phyloP scores from a whole-genome alignment of 768 basidiomycete species.

The Crucibulum laeve region DNA sequence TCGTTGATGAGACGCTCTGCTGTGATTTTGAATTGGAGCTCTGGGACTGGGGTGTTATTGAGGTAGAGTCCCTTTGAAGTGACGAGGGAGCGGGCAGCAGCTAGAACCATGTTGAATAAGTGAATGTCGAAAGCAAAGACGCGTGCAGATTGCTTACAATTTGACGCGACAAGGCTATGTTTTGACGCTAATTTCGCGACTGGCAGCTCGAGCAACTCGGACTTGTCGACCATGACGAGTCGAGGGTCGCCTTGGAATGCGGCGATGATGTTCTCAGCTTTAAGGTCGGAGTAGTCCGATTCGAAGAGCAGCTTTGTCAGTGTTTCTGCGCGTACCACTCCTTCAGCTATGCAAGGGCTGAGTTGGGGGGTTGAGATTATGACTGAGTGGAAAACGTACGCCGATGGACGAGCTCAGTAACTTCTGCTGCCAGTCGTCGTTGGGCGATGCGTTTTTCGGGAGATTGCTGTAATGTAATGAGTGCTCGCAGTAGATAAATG shows the following conservation, averaged over 20 bases:
- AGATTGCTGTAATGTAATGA: slow-evolving; percentile 18
- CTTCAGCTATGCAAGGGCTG: slow-evolving; percentile 24
- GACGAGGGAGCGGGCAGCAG: slow-evolving; percentile 60
- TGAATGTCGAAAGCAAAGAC: not conserved
- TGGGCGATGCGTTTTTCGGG: slow-evolving; percentile 46
- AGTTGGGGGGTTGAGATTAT: not conserved
- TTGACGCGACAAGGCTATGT: slow-evolving; percentile 57
- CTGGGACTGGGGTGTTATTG: slow-evolving; percentile 58
- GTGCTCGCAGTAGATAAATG: not conserved
- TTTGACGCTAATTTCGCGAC: slow-evolving; percentile 59
- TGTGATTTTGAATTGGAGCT: slow-evolving; percentile 37
- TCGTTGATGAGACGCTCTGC: slow-evolving; percentile 52
- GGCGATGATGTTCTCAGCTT: slow-evolving; percentile 48
- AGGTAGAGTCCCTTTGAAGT: slow-evolving; percentile 66
- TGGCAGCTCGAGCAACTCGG: slow-evolving; percentile 48
- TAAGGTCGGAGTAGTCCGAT: slow-evolving; percentile 39
- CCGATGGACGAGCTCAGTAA: slow-evolving; percentile 49
- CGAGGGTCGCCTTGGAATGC: slow-evolving; percentile 67
- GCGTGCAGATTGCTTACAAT: slow-evolving; percentile 42
- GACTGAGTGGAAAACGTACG: slow-evolving; percentile 16
- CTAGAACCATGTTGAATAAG: slow-evolving; percentile 27
- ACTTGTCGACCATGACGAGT: slow-evolving; percentile 45
- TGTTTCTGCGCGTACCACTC: slow-evolving; percentile 33
- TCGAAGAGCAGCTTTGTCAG: slow-evolving; percentile 42
- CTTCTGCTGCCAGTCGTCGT: slow-evolving; percentile 43